Evolutionary conservation across 1,284 basidiomycete genomes (phyloP).

Genomic region (Schizophyllum commune): DNA sequence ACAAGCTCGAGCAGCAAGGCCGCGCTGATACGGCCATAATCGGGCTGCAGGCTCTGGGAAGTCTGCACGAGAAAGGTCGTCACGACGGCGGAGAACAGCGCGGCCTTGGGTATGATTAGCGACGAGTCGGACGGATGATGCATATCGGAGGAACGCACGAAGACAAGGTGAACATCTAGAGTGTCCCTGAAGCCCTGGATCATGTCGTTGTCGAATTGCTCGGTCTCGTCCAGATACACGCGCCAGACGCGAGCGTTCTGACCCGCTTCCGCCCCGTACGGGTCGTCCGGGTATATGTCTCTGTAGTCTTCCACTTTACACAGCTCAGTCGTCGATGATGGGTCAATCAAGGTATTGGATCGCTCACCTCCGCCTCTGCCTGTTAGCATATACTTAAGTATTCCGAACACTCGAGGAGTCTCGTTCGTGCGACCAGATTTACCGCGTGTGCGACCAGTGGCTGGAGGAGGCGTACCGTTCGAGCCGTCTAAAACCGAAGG

Average conservation of each 20-base stretch:
- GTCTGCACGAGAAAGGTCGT: slow-evolving; percentile 12
- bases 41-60: slow-evolving; percentile 5
- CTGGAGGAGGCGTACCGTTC: no score
- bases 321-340: not conserved
- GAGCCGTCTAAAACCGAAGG: no score
- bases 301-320: not conserved
- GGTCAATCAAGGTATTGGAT: no score
- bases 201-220: not conserved
- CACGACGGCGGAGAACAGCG: slow-evolving; percentile 12
- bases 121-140: not conserved
- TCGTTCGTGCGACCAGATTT: no score
- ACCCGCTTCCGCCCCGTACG: not conserved
- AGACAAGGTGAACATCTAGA: not conserved
- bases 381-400: not conserved
- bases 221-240: not conserved
- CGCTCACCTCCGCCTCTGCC: no score
- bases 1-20: slow-evolving; percentile 7
- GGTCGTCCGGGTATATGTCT: not conserved
- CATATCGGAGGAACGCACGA: not conserved
- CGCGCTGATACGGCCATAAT: slow-evolving; percentile 1
- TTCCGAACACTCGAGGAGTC: no score
- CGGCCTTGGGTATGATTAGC: not conserved
- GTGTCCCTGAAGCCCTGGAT: not conserved
- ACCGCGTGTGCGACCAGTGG: no score
- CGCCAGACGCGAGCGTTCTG: not conserved